Percentiles rank a stretch among this genome's conserved stretches.
Evolutionary conservation across 495 filamentous ascomycete species (phyloP).

Genomic region (Hypoxylon perforatum): DNA sequence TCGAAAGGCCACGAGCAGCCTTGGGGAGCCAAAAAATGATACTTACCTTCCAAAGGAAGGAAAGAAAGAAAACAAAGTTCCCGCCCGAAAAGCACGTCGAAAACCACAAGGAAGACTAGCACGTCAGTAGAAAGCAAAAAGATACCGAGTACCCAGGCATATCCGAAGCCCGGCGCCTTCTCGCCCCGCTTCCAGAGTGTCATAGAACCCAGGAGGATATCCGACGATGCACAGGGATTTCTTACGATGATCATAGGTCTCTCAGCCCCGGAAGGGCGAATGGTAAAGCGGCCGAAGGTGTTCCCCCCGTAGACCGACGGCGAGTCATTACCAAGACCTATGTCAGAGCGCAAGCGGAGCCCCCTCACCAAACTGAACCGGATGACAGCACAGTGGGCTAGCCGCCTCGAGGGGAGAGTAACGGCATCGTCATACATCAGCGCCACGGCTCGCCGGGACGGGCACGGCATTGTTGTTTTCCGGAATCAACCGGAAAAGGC

Average conservation of each 20-base stretch:
- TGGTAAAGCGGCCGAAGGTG: neutral
- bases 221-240: constrained; percentile 34
- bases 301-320: neutral
- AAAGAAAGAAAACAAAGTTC: constrained; percentile 14
- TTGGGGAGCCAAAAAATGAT: neutral
- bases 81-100: neutral
- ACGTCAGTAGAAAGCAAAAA: neutral
- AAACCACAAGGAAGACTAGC: constrained; percentile 4
- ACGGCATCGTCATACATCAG: constrained; percentile 24
- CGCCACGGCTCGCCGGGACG: constrained; percentile 4
- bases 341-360: constrained; percentile 12
- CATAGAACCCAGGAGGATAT: constrained; percentile 11
- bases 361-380: constrained; percentile 37
- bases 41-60: neutral
- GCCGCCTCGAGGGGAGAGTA: constrained; percentile 16
- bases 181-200: neutral
- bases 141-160: neutral
- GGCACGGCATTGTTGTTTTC: neutral
- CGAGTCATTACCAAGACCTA: constrained; percentile 2
- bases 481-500: neutral
- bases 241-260: constrained; percentile 1
- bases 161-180: constrained; percentile 15
- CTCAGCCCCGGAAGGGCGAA: neutral
- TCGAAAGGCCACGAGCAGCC: constrained; percentile 9
- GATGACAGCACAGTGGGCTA: constrained; percentile 29